Evolutionary conservation across 2,329 filamentous ascomycete genomes (phyloP).

Genomic region (Fulvia fulva): DNA sequence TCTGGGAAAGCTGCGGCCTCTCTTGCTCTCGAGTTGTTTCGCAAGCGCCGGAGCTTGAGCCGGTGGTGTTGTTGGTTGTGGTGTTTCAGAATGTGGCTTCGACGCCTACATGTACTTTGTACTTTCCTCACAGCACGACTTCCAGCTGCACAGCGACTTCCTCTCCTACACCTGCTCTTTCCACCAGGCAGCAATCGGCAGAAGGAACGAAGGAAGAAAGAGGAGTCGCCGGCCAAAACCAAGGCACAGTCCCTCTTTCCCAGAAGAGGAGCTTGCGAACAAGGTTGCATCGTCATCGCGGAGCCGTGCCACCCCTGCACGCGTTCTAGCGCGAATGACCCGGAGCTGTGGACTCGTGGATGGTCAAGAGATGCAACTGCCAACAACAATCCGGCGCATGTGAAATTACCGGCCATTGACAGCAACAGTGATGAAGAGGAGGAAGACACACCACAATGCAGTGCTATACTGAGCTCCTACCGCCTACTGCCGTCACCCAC

Average conservation of each 20-base stretch:
- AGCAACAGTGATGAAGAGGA: not conserved
- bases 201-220: not conserved
- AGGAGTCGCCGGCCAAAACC: not conserved
- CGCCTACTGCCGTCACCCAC: constrained; percentile 90
- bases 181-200: not conserved
- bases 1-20: not conserved
- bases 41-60: not conserved
- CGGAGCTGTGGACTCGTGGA: not conserved
- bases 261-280: not conserved
- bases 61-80: not conserved
- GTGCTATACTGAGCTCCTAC: constrained; percentile 93
- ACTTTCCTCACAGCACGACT: too few relatives aligned
- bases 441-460: constrained; percentile 60
- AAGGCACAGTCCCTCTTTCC: not conserved
- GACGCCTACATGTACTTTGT: not conserved
- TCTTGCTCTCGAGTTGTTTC: not conserved
- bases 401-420: not conserved
- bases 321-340: not conserved
- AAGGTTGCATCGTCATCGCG: not conserved
- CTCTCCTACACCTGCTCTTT: not conserved
- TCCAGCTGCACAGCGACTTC: not conserved
- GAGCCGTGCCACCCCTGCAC: not conserved
- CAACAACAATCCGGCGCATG: not conserved
- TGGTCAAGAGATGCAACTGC: not conserved
- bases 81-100: not conserved